These are phyloP conservation scores for Dissophora ornata DNA, from an alignment of 192 early-diverging fungal species.

Conservation along the genomic window DNA sequence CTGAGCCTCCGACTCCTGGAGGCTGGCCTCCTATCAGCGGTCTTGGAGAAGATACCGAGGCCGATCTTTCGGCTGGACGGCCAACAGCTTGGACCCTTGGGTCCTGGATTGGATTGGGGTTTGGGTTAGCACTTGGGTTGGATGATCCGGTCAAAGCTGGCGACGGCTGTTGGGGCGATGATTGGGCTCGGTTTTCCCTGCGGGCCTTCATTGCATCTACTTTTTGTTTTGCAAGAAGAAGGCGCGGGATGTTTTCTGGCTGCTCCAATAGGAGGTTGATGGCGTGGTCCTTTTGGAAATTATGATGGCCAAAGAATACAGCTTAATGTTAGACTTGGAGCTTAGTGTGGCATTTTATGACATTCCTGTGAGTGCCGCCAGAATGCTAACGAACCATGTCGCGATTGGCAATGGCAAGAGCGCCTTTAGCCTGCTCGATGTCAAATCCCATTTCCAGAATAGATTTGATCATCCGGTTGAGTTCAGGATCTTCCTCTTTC, in stretches of 20 bases:
- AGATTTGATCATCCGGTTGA: constrained; percentile 55
- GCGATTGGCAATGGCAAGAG: constrained; percentile 64
- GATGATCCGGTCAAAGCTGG: constrained; percentile 19
- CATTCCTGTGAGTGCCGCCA: no score
- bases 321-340: no score
- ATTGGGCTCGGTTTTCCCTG: constrained; percentile 20
- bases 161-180: constrained; percentile 39
- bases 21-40: constrained; percentile 11
- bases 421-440: constrained; percentile 67
- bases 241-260: constrained; percentile 57
- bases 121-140: constrained; percentile 2
- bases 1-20: constrained; percentile 44
- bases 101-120: constrained; percentile 16
- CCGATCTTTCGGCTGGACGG: constrained; percentile 25
- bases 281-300: constrained; percentile 64
- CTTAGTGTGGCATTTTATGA: no score
- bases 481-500: constrained; percentile 37
- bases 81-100: neutral
- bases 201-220: constrained; percentile 44
- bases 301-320: no score
- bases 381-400: constrained; percentile 62
- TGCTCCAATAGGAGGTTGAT: constrained; percentile 70
- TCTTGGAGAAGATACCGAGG: constrained; percentile 33
- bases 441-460: constrained; percentile 79
- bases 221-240: constrained; percentile 36